Conservation (phyloP, 768 basidiomycete genomes). For the Kondoa subrosea region DNA sequence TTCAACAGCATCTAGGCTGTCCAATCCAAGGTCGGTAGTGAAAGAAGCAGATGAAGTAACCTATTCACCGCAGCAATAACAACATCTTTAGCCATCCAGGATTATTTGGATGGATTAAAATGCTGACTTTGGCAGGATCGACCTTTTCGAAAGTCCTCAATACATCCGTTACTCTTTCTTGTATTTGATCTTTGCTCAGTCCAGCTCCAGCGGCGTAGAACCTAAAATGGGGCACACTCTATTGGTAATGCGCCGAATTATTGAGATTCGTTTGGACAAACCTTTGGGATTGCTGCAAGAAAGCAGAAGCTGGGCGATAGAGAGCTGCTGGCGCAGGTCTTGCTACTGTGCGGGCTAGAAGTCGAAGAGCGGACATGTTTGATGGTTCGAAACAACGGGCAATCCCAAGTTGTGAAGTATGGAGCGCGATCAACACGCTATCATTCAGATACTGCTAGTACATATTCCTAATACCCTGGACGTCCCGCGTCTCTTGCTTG, state of each 20-base stretch:
- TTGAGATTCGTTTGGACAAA: too few relatives aligned
- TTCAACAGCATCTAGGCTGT: constrained; percentile 92
- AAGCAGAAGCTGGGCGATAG: not conserved
- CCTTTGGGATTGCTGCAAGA: too few relatives aligned
- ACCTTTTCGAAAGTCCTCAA: constrained; percentile 83
- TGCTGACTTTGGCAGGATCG: constrained; percentile 50
- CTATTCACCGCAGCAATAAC: constrained; percentile 34
- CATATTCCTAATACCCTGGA: too few relatives aligned
- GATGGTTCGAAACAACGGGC: too few relatives aligned
- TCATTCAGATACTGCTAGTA: too few relatives aligned
- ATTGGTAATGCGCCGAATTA: too few relatives aligned
- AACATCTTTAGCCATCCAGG: not conserved
- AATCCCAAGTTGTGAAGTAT: too few relatives aligned
- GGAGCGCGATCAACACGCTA: too few relatives aligned
- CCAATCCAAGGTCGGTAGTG: constrained; percentile 67
- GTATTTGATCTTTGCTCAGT: constrained; percentile 51
- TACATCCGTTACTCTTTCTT: constrained; percentile 59
- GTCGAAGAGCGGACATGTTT: not conserved
- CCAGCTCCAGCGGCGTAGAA: constrained; percentile 50
- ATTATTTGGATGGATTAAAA: not conserved
- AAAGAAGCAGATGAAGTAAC: constrained; percentile 52
- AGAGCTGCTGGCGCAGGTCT: not conserved
- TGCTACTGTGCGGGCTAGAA: not conserved
- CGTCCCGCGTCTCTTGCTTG: too few relatives aligned
- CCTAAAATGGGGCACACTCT: not conserved